phyloP scores from a whole-genome alignment of 805 yeast genomes.

The Saccharomyces jurei region DNA sequence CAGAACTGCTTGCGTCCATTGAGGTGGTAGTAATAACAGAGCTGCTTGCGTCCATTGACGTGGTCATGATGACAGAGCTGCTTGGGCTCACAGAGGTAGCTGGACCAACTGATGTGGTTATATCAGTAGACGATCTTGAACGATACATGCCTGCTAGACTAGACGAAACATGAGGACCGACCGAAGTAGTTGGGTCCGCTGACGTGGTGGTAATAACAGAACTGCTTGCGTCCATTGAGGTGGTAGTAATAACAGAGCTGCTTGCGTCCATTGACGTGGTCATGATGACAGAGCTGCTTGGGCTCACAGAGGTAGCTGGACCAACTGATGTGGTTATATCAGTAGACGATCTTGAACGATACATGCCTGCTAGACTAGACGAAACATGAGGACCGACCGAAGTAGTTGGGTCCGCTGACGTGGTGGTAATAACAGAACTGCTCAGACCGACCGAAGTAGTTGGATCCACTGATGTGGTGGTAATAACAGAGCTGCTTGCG shows the following conservation, averaged over 20 bases:
- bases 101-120: background rate
- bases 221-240: background rate
- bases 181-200: background rate
- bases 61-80: no score
- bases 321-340: background rate
- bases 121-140: no score
- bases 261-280: no score
- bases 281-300: background rate
- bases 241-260: background rate
- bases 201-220: background rate
- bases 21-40: background rate
- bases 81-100: background rate
- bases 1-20: background rate
- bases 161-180: no score
- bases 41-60: no score
- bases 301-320: background rate
- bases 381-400: background rate
- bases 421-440: no score
- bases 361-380: background rate
- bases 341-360: background rate
- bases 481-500: background rate
- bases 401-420: background rate
- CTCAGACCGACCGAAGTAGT: background rate
- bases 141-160: no score
- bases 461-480: background rate